These are phyloP conservation scores for Phytophthora kernoviae DNA, from an alignment of 352 stramenopile species.

Conservation along the genomic window DNA sequence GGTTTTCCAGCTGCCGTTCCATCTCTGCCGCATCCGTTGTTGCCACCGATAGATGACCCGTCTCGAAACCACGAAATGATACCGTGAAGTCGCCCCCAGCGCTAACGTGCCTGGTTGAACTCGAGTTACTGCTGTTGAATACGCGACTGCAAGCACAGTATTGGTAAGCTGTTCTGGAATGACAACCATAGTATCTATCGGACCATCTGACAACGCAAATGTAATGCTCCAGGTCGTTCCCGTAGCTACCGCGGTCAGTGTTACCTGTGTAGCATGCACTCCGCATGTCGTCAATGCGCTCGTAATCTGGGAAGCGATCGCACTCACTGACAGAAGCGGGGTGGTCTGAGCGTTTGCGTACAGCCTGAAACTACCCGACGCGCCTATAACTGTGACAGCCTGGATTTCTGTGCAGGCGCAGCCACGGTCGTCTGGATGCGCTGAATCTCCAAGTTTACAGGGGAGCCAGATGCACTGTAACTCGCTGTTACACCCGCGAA, in stretches of 20 bases:
- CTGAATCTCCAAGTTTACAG: conserved; percentile 90
- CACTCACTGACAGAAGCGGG: conserved; percentile 46
- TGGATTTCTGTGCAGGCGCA: conserved; percentile 73
- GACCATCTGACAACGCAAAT: conserved; percentile 56
- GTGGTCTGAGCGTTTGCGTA: conserved; percentile 72
- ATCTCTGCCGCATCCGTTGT: conserved; percentile 63
- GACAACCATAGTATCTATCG: conserved; percentile 57
- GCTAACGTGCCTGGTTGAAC: conserved; percentile 48
- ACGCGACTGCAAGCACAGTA: conserved; percentile 43
- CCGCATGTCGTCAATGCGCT: conserved; percentile 59
- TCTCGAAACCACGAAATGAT: conserved; percentile 81
- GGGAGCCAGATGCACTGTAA: conserved; percentile 78
- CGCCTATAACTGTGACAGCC: conserved; percentile 60
- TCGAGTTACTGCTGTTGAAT: conserved; percentile 54
- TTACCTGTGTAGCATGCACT: conserved; percentile 60
- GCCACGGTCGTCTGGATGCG: conserved; percentile 83
- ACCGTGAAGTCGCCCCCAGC: conserved; percentile 82
- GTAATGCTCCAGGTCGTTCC: conserved; percentile 74
- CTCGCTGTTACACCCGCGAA: conserved; percentile 82
- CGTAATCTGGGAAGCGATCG: conserved; percentile 47
- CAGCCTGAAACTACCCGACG: conserved; percentile 72
- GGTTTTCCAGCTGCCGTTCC: conserved; percentile 90
- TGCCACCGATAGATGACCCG: conserved; percentile 57
- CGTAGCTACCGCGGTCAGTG: conserved; percentile 36
- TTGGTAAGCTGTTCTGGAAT: conserved; percentile 66